Base-by-base conservation (phyloP, 805 yeast genomes). In the Starmerella riodocensis region DNA sequence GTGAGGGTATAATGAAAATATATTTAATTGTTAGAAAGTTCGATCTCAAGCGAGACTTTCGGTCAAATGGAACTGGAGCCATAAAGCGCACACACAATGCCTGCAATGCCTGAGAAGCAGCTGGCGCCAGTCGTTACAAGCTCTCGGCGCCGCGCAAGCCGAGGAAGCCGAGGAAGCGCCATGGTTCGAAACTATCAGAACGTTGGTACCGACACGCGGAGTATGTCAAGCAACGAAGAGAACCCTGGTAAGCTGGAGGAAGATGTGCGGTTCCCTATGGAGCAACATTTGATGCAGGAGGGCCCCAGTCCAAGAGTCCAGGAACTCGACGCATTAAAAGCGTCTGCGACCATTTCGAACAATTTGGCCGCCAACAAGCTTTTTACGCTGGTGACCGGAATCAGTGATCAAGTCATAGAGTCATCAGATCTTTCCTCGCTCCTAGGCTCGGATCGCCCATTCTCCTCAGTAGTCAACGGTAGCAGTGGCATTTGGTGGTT, bases 401-500 rank as follows among this genome's bases (percentile, higher is more conserved):
- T 24, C 12, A 11, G 27, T 24, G 27, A 24, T 13, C 12, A 24
- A 9, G 27, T 13, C 9, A 13, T 24, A 24, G 27, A 11, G 9
- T 9, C 27, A 11, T 24, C 27, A 9, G 9, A 13, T 24, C 27
- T 24, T 13, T 24, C 27, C 12, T 24, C 27, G 9, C 27, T 24
- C 13, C 9, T 24, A 11, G 13, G 9, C 27, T 11, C 9, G 27
- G 13, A 24, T 13, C 9, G 13, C 12, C 13, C 27, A 24, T 73
- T 81, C 49, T 67, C 74, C 40, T 72, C 74, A 13, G 58, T 84
- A 29, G 83, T 86, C 57, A 69, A 71, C 39, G 69, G 71, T 33
- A 77, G 77, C 14, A 75, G 76, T 40, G 78, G 84, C 2, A 76
- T 84, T 6, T 27, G 96, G 88, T 61, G 66, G 85, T 64, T 88